Base-by-base conservation (phyloP, 2,329 filamentous ascomycete species). In the Penicillium aurantiogriseum region DNA sequence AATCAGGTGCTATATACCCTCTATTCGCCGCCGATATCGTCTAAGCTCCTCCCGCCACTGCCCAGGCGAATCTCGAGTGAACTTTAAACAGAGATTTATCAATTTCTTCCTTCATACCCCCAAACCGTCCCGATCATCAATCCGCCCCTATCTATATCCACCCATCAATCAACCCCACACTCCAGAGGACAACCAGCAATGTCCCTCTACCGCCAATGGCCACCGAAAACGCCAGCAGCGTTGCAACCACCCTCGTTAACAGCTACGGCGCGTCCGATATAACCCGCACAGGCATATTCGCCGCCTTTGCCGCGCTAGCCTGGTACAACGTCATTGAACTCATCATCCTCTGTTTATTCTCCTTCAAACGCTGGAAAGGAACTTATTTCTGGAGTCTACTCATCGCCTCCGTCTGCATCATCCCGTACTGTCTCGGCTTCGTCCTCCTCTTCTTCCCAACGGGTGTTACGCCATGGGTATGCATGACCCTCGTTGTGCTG, bases 371-470 rank as follows among this genome's bases (percentile, higher is more conserved):
- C 38, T 75, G 73, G 43, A 66, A 59, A 5, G 76, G 78, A 1
- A 70, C 79, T 10, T 81, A 81, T 63, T 81, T 81, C 63, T 81
- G 76, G 74, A 77, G 74, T 58, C 62, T 79, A 38, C 64, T 80
- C 17, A 57, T 76, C n/a, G 68, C 79, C 6, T 75, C 76, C 19
- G 27, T 62, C 17, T 74, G 76, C 31, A 73, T 80, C 35, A 67
- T 77, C 8, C 70, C 76, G 0, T 71, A 79, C 61, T 65, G 70
- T 8, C 59, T 79, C 8, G 77, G 76, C 0, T 79, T 76, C 62
- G 43, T 79, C 40, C 66, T 80, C 45, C 76, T 77, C 55, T 76
- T 77, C 62, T 78, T 76, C 53, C 57, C 63, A 3, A 62, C 73
- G 50, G 65, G 66, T 29, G 62, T 60, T 7, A 64, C 73, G 5